Percentiles rank a stretch among this genome's conserved stretches.
Conservation (phyloP, 495 filamentous ascomycete species). For the Aspergillus leporis region DNA sequence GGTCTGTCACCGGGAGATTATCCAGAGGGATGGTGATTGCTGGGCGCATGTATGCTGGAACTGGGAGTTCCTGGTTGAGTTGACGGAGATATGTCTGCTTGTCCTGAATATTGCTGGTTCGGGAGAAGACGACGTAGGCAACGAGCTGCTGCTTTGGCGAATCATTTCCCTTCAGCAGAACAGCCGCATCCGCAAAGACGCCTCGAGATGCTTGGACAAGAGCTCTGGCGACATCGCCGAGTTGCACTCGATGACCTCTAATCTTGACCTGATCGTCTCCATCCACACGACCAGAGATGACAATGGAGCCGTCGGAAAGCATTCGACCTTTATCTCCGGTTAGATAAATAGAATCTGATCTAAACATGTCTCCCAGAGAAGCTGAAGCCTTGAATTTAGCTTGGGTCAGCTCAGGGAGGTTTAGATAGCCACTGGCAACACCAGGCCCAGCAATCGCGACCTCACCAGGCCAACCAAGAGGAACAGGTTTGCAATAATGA, state of each 20-base stretch:
- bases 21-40: slow-evolving; percentile 22
- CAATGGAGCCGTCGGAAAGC: slow-evolving; percentile 28
- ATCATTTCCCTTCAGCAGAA: slow-evolving; percentile 22
- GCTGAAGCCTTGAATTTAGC: slow-evolving; percentile 22
- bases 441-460: slow-evolving; percentile 37
- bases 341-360: slow-evolving; percentile 8
- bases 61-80: slow-evolving; percentile 9
- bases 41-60: slow-evolving; percentile 38
- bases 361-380: not conserved
- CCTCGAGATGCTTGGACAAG: slow-evolving; percentile 29
- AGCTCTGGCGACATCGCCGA: slow-evolving; percentile 40
- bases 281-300: slow-evolving; percentile 27
- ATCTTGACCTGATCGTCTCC: slow-evolving; percentile 49
- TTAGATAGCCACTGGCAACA: slow-evolving; percentile 38
- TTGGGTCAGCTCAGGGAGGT: slow-evolving; percentile 35
- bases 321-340: slow-evolving; percentile 24
- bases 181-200: slow-evolving; percentile 26
- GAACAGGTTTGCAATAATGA: slow-evolving; percentile 34
- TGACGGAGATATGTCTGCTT: not conserved
- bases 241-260: slow-evolving; percentile 47
- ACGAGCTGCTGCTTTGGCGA: slow-evolving; percentile 24
- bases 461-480: slow-evolving; percentile 47
- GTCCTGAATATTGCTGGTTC: not conserved
- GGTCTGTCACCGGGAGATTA: slow-evolving; percentile 26
- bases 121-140: slow-evolving; percentile 27